Evolutionary conservation across 192 early-diverging fungal species (phyloP).

Genomic region (Globomyces pollinis-pini): DNA sequence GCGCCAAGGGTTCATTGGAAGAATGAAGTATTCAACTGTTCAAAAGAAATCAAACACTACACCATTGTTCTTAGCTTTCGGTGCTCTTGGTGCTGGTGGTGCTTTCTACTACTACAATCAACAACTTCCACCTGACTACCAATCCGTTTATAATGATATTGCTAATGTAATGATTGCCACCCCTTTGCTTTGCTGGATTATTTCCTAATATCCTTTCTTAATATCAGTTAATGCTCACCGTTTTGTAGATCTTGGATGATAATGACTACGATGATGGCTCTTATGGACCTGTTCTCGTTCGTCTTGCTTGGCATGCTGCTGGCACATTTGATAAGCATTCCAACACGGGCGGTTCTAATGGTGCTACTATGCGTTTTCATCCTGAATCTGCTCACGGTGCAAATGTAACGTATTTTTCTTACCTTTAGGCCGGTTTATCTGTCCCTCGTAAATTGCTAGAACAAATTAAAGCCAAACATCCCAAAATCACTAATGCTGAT

Average conservation of each 20-base stretch:
- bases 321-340: slow-evolving; percentile 55
- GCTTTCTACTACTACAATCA: slow-evolving; percentile 13
- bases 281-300: slow-evolving; percentile 54
- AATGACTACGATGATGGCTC: slow-evolving; percentile 55
- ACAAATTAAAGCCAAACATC: slow-evolving; percentile 52
- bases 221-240: no score
- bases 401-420: slow-evolving; percentile 31
- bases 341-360: slow-evolving; percentile 54
- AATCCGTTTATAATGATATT: slow-evolving; percentile 34
- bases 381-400: slow-evolving; percentile 51
- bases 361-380: slow-evolving; percentile 62
- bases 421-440: slow-evolving; percentile 32
- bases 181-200: background rate
- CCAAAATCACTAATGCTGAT: slow-evolving; percentile 63
- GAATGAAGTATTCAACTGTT: no score
- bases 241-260: slow-evolving; percentile 28
- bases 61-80: background rate
- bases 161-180: no score
- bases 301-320: slow-evolving; percentile 57
- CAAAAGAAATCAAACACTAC: slow-evolving; percentile 7
- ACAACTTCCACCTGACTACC: slow-evolving; percentile 20
- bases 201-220: background rate
- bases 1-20: no score
- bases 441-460: slow-evolving; percentile 41
- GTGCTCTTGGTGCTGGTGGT: slow-evolving; percentile 7